phyloP scores from a whole-genome alignment of 2,329 filamentous ascomycete genomes.

The Xylariaceae sp. region DNA sequence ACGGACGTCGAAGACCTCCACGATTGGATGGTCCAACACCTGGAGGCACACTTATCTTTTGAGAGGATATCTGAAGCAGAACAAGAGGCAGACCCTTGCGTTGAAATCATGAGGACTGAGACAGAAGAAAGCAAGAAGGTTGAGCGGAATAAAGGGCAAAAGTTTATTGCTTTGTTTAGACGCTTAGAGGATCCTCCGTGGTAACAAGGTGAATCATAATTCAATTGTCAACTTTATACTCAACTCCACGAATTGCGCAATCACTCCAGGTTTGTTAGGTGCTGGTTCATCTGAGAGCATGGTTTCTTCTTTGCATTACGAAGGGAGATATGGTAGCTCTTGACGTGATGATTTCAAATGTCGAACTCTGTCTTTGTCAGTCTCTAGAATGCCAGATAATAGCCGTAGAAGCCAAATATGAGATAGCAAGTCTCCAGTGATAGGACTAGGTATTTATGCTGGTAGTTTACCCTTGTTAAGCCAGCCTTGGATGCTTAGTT shows the following conservation, averaged over 20 bases:
- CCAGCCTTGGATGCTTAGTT: no score
- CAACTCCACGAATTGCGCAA: background rate
- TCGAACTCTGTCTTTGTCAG: no score
- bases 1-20: conserved; percentile 96
- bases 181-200: conserved; percentile 81
- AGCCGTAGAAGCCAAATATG: no score
- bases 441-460: no score
- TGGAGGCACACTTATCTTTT: conserved; percentile 79
- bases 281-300: no score
- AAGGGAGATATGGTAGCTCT: no score
- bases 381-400: no score
- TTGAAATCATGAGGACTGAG: conserved; percentile 76
- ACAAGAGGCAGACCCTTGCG: conserved; percentile 72
- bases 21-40: conserved; percentile 89
- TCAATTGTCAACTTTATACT: background rate
- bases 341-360: no score
- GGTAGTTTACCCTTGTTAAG: no score
- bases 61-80: conserved; percentile 75
- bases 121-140: conserved; percentile 99
- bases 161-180: conserved; percentile 89
- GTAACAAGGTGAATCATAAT: conserved; percentile 47
- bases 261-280: no score
- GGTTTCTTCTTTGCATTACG: no score
- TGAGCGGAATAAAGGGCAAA: conserved; percentile 84
- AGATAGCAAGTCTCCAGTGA: no score